Conservation (phyloP, 306 rosid species). For the Begonia loranthoides region DNA sequence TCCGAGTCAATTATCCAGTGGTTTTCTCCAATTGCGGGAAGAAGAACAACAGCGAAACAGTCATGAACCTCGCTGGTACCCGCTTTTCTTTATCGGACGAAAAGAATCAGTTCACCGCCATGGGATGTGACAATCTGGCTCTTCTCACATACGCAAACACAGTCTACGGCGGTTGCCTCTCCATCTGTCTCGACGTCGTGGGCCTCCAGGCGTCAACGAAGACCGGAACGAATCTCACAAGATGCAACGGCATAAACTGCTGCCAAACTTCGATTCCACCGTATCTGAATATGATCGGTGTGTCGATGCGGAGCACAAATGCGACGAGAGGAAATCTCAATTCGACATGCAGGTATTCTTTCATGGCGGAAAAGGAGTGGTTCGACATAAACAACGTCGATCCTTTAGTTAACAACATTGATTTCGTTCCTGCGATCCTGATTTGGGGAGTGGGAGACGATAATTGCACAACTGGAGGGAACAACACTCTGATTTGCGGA, state of each 20-base stretch:
- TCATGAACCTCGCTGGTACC: too few species aligned
- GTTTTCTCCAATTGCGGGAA: too few species aligned
- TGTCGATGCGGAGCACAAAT: neutral
- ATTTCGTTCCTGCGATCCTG: slow-evolving; percentile 10
- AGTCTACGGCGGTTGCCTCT: neutral
- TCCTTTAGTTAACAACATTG: neutral
- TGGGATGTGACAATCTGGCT: neutral
- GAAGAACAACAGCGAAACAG: too few species aligned
- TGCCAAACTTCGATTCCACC: slow-evolving; percentile 6
- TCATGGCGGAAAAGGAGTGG: slow-evolving; percentile 6
- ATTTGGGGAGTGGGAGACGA: too few species aligned
- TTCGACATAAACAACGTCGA: neutral
- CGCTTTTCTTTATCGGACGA: too few species aligned
- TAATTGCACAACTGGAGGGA: slow-evolving; percentile 4
- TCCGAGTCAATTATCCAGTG: too few species aligned
- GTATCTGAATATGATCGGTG: neutral
- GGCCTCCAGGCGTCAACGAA: neutral
- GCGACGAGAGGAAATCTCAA: neutral
- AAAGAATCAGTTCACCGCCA: neutral
- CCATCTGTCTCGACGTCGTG: neutral
- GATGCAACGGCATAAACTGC: neutral
- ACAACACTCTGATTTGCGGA: too few species aligned
- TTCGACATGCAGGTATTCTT: slow-evolving; percentile 2
- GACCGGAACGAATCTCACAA: too few species aligned
- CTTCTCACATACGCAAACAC: neutral